A percentile compares a stretch with the other conserved stretches of the same genome.
phyloP scores from a whole-genome alignment of 768 basidiomycete genomes.

The Trametes meyenii region DNA sequence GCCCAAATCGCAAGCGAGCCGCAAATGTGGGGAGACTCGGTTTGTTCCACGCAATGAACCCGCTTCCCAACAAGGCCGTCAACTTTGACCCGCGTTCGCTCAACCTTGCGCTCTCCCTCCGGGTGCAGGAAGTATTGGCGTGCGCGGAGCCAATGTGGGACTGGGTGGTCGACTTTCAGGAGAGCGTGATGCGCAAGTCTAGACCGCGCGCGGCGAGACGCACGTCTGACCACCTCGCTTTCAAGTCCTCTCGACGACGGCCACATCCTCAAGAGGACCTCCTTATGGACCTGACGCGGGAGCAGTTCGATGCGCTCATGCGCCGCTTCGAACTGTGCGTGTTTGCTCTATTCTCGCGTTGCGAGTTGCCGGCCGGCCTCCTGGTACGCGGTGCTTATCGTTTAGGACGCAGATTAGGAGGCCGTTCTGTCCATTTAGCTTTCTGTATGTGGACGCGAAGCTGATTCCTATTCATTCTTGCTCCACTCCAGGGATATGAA shows the following conservation, averaged over 20 bases:
- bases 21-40: background rate
- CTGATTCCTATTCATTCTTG: background rate
- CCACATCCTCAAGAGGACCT: conserved; percentile 27
- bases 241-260: conserved; percentile 6
- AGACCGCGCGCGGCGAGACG: background rate
- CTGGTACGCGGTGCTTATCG: conserved; percentile 5
- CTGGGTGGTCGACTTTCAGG: conserved; percentile 58
- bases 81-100: conserved; percentile 59
- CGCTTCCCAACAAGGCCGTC: conserved; percentile 56
- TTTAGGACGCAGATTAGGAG: background rate
- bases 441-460: background rate
- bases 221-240: conserved; percentile 3
- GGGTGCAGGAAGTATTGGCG: conserved; percentile 65
- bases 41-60: conserved; percentile 28
- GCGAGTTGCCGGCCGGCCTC: background rate
- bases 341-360: conserved; percentile 9
- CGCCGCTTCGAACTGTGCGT: conserved; percentile 64
- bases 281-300: conserved; percentile 54
- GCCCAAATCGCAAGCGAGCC: background rate
- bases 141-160: conserved; percentile 84
- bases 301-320: conserved; percentile 64
- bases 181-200: conserved; percentile 6
- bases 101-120: conserved; percentile 63
- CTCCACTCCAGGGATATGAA: conserved; percentile 59
- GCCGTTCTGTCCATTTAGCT: background rate